phyloP scores from a whole-genome alignment of 345 rosid species.

The Salix brachista region DNA sequence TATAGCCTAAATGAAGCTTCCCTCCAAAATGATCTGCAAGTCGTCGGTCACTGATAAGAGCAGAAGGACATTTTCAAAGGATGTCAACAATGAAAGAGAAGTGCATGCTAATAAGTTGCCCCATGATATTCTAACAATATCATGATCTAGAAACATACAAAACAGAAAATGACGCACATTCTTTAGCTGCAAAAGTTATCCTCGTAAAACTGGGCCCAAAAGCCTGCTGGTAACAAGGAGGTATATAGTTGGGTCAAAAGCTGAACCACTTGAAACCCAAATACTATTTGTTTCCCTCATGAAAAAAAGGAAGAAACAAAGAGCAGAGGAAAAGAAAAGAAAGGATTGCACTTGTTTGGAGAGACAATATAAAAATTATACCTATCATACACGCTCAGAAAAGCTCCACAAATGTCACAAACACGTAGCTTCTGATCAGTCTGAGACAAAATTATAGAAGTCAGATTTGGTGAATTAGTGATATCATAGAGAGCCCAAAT shows the following conservation, averaged over 20 bases:
- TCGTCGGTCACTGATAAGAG: slow-evolving; percentile 85
- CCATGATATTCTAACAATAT: slow-evolving; percentile 42
- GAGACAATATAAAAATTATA: slow-evolving; percentile 31
- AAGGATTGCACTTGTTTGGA: slow-evolving; percentile 1
- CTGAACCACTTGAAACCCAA: slow-evolving; percentile 86
- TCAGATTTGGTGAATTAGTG: background rate
- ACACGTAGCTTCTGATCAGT: slow-evolving; percentile 99
- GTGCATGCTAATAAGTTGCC: slow-evolving; percentile 9
- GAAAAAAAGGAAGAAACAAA: slow-evolving; percentile 8
- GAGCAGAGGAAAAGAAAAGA: background rate
- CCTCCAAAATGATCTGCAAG: slow-evolving; percentile 99
- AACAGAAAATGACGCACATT: slow-evolving; percentile 98
- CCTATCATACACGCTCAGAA: slow-evolving; percentile 98
- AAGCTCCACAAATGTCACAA: slow-evolving; percentile 99
- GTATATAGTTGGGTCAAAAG: slow-evolving; percentile 86
- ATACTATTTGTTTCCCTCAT: slow-evolving; percentile 44
- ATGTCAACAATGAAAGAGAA: slow-evolving; percentile 13
- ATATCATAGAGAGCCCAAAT: background rate
- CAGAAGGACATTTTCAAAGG: slow-evolving; percentile 20
- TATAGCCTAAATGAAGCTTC: slow-evolving; percentile 95
- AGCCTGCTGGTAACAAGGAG: slow-evolving; percentile 99
- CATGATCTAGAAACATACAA: slow-evolving; percentile 61
- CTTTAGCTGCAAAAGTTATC: slow-evolving; percentile 99
- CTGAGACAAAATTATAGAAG: slow-evolving; percentile 39
- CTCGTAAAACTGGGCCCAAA: slow-evolving; percentile 99